Evolutionary conservation across 2,329 filamentous ascomycete genomes (phyloP).

Genomic region (Phyllosticta citrichinensis): DNA sequence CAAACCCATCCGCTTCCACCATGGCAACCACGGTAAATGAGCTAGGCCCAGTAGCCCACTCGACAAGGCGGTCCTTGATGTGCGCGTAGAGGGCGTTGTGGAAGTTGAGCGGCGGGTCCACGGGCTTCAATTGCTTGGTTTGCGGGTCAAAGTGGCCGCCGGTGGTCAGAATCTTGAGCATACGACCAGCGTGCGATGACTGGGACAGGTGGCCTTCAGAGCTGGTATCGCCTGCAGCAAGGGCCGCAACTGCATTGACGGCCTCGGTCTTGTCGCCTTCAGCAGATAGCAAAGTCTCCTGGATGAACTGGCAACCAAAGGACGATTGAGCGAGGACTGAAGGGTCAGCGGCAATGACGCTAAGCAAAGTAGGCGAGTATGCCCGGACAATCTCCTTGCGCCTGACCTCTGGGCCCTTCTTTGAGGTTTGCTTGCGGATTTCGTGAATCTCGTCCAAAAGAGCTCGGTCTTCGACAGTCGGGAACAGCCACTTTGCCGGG

Average conservation of each 20-base stretch:
- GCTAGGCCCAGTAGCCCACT: conserved; percentile 79
- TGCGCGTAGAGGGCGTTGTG: conserved; percentile 69
- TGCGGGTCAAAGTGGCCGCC: conserved; percentile 77
- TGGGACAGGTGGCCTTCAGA: conserved; percentile 50
- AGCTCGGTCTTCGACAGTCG: conserved; percentile 41
- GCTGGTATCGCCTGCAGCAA: conserved; percentile 29
- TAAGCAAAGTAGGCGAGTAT: conserved; percentile 65
- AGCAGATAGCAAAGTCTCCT: conserved; percentile 68
- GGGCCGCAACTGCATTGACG: conserved; percentile 52
- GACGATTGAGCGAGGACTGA: conserved; percentile 60
- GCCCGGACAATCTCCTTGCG: conserved; percentile 65
- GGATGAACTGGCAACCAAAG: conserved; percentile 79
- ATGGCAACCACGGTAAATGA: conserved; percentile 79
- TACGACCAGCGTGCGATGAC: conserved; percentile 58
- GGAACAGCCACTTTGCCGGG: conserved; percentile 52
- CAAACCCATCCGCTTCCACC: conserved; percentile 61
- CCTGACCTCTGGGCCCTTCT: conserved; percentile 74
- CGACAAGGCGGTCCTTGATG: conserved; percentile 63
- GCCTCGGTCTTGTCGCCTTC: conserved; percentile 66
- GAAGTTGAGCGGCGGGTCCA: conserved; percentile 71
- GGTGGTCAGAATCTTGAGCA: conserved; percentile 84
- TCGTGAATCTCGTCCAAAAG: conserved; percentile 67
- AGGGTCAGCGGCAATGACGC: conserved; percentile 59
- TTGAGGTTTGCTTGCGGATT: conserved; percentile 75
- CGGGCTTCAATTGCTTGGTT: conserved; percentile 57